Percentiles rank a stretch among this genome's conserved stretches.
These are phyloP conservation scores for Fusarium haematococcum DNA, from an alignment of 2,329 filamentous ascomycete species.

Conservation along the genomic window DNA sequence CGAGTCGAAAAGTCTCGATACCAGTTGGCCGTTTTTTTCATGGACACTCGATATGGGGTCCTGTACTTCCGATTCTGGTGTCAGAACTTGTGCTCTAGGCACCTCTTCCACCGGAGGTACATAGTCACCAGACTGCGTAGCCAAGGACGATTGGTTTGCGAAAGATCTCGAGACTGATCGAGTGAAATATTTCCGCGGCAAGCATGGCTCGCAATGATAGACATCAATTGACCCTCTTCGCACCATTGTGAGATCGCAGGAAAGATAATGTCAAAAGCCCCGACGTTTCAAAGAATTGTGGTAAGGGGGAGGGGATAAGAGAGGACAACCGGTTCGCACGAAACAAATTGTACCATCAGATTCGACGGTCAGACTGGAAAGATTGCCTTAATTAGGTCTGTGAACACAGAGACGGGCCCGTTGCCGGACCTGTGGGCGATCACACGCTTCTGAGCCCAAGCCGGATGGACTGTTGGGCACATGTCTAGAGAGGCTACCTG, in stretches of 20 bases:
- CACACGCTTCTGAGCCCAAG: background rate
- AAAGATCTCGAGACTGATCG: background rate
- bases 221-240: background rate
- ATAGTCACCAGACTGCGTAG: background rate
- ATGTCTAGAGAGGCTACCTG: background rate
- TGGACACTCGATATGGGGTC: background rate
- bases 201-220: background rate
- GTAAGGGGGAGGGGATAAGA: background rate
- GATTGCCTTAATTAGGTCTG: background rate
- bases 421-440: background rate
- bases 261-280: background rate
- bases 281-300: background rate
- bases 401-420: background rate
- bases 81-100: background rate
- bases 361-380: background rate
- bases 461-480: background rate
- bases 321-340: background rate
- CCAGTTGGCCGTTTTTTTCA: background rate
- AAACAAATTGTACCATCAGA: background rate
- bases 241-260: background rate
- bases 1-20: background rate
- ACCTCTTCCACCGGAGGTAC: background rate
- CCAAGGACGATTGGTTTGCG: background rate
- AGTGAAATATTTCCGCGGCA: background rate
- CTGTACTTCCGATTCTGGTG: background rate